Base-by-base conservation (phyloP, 1,284 basidiomycete genomes). In the Bondarzewia mesenterica region DNA sequence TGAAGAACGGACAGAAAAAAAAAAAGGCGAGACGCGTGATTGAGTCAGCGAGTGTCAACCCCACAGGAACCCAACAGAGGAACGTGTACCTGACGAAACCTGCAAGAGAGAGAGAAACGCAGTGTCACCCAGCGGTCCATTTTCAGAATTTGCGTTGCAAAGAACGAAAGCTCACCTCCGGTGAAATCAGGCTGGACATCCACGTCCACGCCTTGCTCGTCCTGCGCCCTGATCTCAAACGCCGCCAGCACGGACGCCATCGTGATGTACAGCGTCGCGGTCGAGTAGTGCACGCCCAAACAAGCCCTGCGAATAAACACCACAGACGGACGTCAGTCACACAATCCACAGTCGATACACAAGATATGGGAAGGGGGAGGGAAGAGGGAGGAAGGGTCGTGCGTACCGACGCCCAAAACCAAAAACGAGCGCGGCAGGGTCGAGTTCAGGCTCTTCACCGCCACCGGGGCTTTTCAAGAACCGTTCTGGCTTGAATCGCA, bases 401-500 rank as follows among this genome's bases (percentile, higher is more conserved):
- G n/a, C n/a, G 8, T 35, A 35, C 32, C 52, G 47, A 0, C 52
- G 47, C 0, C 52, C 52, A 12, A 54, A 54, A 2, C 52, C 52
- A 20, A 54, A 54, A 2, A 50, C 52, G 22, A 44, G 52, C 7
- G 52, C 49, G 23, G 42, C 52, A 20, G 50, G 48, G 16, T 52
- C 52, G n/a, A 49, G 52, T 23, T 38, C 15, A 1, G 50, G 50
- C 8, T 14, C 25, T 10, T 8, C 14, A 21, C 23, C 25, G 10
- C 14, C n/a, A n/a, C n/a, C n/a, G n/a, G n/a, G n/a, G n/a, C n/a
- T 25, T 22, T 47, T 43, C 4, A 56, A 20, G 51, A 54, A 60
- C 8, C 59, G 50, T 14, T 55, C 57, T 1, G 59, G 59, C 44
- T 44, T 37, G 52, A 60, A 60, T 7, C 41, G 18, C 7, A 52